Conservation (phyloP, 495 filamentous ascomycete genomes). For the Penicillium desertorum region DNA sequence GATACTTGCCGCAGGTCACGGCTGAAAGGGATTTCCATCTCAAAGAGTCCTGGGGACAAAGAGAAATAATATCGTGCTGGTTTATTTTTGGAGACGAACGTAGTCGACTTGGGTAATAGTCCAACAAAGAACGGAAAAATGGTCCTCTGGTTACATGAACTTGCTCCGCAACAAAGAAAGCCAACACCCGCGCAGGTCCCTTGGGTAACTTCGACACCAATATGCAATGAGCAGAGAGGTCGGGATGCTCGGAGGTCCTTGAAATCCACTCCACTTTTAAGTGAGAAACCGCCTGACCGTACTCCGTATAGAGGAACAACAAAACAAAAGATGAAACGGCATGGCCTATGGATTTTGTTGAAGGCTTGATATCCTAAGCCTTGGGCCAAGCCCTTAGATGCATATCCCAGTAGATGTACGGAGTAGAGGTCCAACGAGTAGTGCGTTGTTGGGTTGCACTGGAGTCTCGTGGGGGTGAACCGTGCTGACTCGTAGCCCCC, state of each 20-base stretch:
- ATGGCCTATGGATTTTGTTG: background rate
- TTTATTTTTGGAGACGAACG: background rate
- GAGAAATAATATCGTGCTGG: background rate
- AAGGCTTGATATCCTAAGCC: background rate
- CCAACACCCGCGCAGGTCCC: background rate
- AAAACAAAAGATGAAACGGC: background rate
- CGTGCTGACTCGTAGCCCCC: constrained; percentile 4
- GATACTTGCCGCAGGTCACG: background rate
- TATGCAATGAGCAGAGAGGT: background rate
- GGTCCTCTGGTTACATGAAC: background rate
- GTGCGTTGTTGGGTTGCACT: background rate
- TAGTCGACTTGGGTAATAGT: background rate
- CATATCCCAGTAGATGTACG: background rate
- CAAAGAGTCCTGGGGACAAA: background rate
- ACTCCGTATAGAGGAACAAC: background rate
- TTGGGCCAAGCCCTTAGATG: background rate
- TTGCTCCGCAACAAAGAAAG: background rate
- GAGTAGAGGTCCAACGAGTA: background rate
- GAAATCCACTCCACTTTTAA: background rate
- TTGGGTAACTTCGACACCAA: background rate
- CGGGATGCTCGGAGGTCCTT: background rate
- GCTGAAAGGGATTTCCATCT: background rate
- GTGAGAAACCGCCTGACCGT: background rate
- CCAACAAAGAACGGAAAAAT: constrained; percentile 1
- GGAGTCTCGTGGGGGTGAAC: constrained; percentile 3